phyloP scores from a whole-genome alignment of 495 filamentous ascomycete species.

The Penicillium subrubescens region DNA sequence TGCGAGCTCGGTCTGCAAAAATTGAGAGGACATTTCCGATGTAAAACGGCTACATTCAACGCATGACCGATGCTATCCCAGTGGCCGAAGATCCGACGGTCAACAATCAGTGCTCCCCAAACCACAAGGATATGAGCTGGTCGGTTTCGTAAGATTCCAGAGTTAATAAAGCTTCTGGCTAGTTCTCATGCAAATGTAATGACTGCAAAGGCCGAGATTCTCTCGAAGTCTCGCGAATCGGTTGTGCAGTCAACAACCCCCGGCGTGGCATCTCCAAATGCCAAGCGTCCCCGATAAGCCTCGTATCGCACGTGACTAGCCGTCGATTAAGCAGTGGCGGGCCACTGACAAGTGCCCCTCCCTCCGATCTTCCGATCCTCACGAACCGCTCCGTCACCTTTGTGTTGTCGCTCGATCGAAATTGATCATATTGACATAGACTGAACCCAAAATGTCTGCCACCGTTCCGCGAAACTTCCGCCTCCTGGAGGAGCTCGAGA shows the following conservation, averaged over 20 bases:
- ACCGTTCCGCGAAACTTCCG: constrained; percentile 95
- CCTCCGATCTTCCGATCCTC: constrained; percentile 20
- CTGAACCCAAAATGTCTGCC: constrained; percentile 60
- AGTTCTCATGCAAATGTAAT: background rate
- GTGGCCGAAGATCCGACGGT: constrained; percentile 23
- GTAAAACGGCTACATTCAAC: constrained; percentile 29
- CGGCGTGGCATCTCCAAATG: constrained; percentile 44
- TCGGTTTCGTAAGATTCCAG: background rate
- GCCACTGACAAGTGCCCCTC: constrained; percentile 27
- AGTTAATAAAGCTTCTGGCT: background rate
- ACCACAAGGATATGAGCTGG: background rate
- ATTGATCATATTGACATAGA: constrained; percentile 4
- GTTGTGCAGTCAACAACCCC: constrained; percentile 25
- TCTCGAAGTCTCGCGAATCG: constrained; percentile 3
- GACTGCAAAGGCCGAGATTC: background rate
- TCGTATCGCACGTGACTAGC: constrained; percentile 37
- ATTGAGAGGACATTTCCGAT: constrained; percentile 83
- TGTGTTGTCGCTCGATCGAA: background rate
- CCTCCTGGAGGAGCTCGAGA: constrained; percentile 95
- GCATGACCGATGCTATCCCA: constrained; percentile 34
- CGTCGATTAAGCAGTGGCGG: constrained; percentile 11
- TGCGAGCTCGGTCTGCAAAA: constrained; percentile 84
- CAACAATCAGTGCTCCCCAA: constrained; percentile 17
- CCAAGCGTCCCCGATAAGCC: constrained; percentile 39
- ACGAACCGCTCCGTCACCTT: constrained; percentile 14